phyloP scores from a whole-genome alignment of 768 basidiomycete genomes.

The Boletus barrowsii region DNA sequence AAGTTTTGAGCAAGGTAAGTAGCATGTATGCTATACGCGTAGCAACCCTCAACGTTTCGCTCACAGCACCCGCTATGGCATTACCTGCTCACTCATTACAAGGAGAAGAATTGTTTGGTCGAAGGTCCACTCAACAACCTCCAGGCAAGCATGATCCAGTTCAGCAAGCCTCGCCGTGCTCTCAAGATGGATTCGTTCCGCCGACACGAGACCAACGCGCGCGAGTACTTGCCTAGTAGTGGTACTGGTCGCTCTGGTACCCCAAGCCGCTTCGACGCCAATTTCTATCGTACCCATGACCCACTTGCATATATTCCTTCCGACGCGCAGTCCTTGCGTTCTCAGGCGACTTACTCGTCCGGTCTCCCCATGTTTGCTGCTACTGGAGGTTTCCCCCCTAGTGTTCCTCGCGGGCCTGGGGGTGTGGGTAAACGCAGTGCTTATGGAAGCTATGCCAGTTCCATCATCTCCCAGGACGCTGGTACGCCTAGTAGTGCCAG shows the following conservation, averaged over 20 bases:
- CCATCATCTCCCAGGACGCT: conserved; percentile 90
- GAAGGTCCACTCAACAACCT: conserved; percentile 96
- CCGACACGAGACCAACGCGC: conserved; percentile 87
- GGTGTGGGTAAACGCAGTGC: conserved; percentile 71
- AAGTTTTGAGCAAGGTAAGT: conserved; percentile 94
- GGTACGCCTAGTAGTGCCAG: conserved; percentile 59
- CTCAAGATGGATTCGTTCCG: conserved; percentile 94
- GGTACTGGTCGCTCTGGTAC: conserved; percentile 69
- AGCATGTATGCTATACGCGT: conserved; percentile 4
- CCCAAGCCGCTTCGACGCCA: conserved; percentile 91
- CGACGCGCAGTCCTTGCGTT: conserved; percentile 92
- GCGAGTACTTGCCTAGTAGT: conserved; percentile 59
- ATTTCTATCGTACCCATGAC: conserved; percentile 95
- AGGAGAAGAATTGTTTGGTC: conserved; percentile 90
- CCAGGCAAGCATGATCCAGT: conserved; percentile 98
- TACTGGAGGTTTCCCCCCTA: conserved; percentile 67
- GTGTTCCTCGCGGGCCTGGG: conserved; percentile 54
- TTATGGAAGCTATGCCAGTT: conserved; percentile 81
- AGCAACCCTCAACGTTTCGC: conserved; percentile 3
- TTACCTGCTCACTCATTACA: conserved; percentile 96
- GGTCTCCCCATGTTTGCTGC: conserved; percentile 82
- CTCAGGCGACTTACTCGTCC: conserved; percentile 94
- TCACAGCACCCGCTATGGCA: conserved; percentile 96
- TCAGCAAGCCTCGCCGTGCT: conserved; percentile 93
- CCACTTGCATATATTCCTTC: conserved; percentile 91